Percentiles rank a stretch among this genome's conserved stretches.
These are phyloP conservation scores for Trifolium fragiferum DNA, from an alignment of 306 rosid genomes.

Conservation along the genomic window DNA sequence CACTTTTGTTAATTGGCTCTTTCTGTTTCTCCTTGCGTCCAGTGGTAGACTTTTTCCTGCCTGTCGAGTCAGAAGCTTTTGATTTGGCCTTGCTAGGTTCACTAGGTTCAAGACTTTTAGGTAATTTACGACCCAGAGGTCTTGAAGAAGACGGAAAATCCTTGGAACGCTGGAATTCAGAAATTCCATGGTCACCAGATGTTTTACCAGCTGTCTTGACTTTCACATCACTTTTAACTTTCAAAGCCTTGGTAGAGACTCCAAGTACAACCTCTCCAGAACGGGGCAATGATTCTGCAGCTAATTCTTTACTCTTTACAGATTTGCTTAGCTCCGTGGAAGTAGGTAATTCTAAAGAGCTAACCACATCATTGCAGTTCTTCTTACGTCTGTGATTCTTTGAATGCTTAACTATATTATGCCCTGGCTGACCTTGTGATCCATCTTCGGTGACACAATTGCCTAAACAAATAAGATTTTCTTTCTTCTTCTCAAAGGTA, in stretches of 20 bases:
- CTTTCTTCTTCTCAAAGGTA: conserved; percentile 57
- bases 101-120: conserved; percentile 50
- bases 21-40: conserved; percentile 57
- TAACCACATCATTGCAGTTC: conserved; percentile 40
- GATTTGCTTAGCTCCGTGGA: conserved; percentile 54
- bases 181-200: conserved; percentile 45
- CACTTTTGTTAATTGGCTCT: conserved; percentile 55
- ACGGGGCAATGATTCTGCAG: conserved; percentile 46
- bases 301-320: conserved; percentile 48
- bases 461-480: conserved; percentile 45
- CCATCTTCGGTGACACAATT: conserved; percentile 49
- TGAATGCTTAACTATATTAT: conserved; percentile 56
- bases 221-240: conserved; percentile 43
- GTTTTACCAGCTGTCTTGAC: conserved; percentile 47
- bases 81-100: conserved; percentile 56
- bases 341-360: conserved; percentile 51
- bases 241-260: conserved; percentile 47
- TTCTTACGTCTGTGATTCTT: conserved; percentile 58
- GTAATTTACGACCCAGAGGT: conserved; percentile 62
- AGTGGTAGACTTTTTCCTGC: conserved; percentile 52
- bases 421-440: conserved; percentile 45
- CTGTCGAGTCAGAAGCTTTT: conserved; percentile 59
- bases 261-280: conserved; percentile 52
- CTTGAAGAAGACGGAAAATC: conserved; percentile 49
- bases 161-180: conserved; percentile 51